Base-by-base conservation (phyloP, 495 filamentous ascomycete species). In the Bombardia bombarda region DNA sequence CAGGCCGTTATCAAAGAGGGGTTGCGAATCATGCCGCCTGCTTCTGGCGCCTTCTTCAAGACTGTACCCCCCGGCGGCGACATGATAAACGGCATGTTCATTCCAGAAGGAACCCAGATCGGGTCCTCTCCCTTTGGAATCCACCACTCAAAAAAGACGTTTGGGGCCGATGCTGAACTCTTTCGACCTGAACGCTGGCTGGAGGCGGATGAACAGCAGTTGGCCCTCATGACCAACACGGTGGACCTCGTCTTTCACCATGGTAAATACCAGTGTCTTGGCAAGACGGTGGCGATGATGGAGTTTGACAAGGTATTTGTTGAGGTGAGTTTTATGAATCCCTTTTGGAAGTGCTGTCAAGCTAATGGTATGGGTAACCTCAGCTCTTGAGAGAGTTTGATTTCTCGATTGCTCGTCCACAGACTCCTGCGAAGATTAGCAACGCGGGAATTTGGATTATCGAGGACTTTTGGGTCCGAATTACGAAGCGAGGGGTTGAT, bases 101-200 rank as follows among this genome's bases (percentile, higher is more conserved):
- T 84, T 0, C 75, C 78, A 0, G 75, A 61, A 2, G 72, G 71
- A 17, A 74, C 69, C 0, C 55, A 66, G 23, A 63, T 83, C n/a
- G 74, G 68, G 7, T 63, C 72, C 19, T 78, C 77, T 41, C 59
- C 53, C 47, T 43, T 41, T 19, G 49, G 65, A 17, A 30, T 66
- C 7, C 55, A 60, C 0, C 58, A 64, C 21, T 50, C 50, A 9
- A 40, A 30, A 16, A 50, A 56, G 4, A 44, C 75, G 0, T 80
- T 67, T 42, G 78, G 76, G 1, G 51, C 57, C 12, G 69, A 78
- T 48, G 61, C 57, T 0, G 58, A 70, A 14, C 25, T 63, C 2
- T 83, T 74, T 42, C 55, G 70, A 0, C 79, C 79, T 0, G 77
- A 77, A 43, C 59, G 77, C 28, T 83, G 74, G 67, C 58, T 79